Conservation (phyloP, 2,329 filamentous ascomycete species). For the Aspergillus ruber region DNA sequence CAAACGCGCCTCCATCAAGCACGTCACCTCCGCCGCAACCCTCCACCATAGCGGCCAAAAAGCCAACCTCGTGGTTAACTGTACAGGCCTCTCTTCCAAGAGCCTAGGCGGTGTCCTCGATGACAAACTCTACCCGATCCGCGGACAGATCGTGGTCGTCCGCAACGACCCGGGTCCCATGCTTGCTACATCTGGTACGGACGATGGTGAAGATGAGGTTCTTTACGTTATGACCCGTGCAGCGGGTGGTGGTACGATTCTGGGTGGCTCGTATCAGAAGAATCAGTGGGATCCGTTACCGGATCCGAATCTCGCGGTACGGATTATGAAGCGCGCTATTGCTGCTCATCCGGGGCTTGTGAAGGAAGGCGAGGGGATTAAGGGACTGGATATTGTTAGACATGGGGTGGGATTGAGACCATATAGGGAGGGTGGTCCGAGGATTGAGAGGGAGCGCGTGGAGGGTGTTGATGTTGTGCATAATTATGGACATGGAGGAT, state of each 20-base stretch:
- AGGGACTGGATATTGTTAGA: slow-evolving; percentile 66
- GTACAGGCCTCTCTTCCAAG: slow-evolving; percentile 69
- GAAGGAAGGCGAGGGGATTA: slow-evolving; percentile 57
- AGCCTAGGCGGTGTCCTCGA: slow-evolving; percentile 79
- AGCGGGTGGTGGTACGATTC: slow-evolving; percentile 67
- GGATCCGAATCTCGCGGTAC: slow-evolving; percentile 69
- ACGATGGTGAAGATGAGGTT: slow-evolving; percentile 66
- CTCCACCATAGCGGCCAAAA: slow-evolving; percentile 52
- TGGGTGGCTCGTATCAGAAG: slow-evolving; percentile 80
- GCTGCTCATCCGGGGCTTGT: slow-evolving; percentile 31
- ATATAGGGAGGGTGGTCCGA: slow-evolving; percentile 63
- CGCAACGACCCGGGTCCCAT: slow-evolving; percentile 70
- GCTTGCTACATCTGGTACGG: slow-evolving; percentile 63
- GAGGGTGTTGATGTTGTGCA: slow-evolving; percentile 49
- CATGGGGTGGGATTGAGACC: slow-evolving; percentile 80
- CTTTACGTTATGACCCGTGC: slow-evolving; percentile 80
- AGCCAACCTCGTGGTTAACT: slow-evolving; percentile 72
- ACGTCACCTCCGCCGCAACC: slow-evolving; percentile 63
- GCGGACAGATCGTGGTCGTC: slow-evolving; percentile 79
- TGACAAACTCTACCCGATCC: slow-evolving; percentile 62
- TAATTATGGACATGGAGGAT: slow-evolving; percentile 42
- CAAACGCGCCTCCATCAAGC: slow-evolving; percentile 56
- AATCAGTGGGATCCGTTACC: slow-evolving; percentile 72
- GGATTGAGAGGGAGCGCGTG: slow-evolving; percentile 67
- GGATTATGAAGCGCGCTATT: slow-evolving; percentile 69